These are phyloP conservation scores for Aspergillus chevalieri DNA, from an alignment of 2,329 filamentous ascomycete genomes.

Conservation along the genomic window DNA sequence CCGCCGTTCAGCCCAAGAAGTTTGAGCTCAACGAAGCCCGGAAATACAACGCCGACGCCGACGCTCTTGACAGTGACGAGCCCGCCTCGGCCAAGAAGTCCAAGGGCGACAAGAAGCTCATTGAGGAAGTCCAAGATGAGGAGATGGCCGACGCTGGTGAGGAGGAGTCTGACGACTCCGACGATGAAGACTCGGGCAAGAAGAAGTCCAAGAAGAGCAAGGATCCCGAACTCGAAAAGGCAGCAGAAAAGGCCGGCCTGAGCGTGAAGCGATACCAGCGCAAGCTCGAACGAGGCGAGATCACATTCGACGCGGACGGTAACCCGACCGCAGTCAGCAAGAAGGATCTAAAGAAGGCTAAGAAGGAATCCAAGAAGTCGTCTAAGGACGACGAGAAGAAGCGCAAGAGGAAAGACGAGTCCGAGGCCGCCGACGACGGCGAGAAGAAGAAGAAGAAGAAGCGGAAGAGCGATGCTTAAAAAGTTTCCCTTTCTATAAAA, in stretches of 20 bases:
- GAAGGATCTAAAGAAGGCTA: slow-evolving; percentile 69
- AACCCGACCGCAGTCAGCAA: slow-evolving; percentile 64
- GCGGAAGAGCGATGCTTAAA: slow-evolving; percentile 44
- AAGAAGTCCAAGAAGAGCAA: slow-evolving; percentile 40
- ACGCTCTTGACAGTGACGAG: slow-evolving; percentile 69
- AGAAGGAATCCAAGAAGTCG: slow-evolving; percentile 57
- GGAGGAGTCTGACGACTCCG: slow-evolving; percentile 22
- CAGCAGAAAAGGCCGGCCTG: slow-evolving; percentile 62
- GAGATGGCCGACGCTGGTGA: slow-evolving; percentile 40
- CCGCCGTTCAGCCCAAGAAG: slow-evolving; percentile 61
- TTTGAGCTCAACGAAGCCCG: slow-evolving; percentile 79
- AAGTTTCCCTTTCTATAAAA: slow-evolving; percentile 5
- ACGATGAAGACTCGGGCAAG: slow-evolving; percentile 23
- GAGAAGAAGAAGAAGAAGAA: slow-evolving; percentile 48
- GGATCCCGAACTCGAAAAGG: slow-evolving; percentile 47
- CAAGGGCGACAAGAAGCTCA: slow-evolving; percentile 44
- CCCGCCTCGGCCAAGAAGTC: slow-evolving; percentile 41
- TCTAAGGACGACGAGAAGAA: slow-evolving; percentile 59
- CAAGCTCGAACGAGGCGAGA: slow-evolving; percentile 70
- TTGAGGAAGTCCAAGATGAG: slow-evolving; percentile 41
- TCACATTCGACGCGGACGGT: slow-evolving; percentile 60
- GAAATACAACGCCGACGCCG: slow-evolving; percentile 92
- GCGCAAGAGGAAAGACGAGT: slow-evolving; percentile 55
- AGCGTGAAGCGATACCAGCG: slow-evolving; percentile 71
- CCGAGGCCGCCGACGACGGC: slow-evolving; percentile 50